phyloP scores from a whole-genome alignment of 257 asterid genomes.

The Ilex asprella region DNA sequence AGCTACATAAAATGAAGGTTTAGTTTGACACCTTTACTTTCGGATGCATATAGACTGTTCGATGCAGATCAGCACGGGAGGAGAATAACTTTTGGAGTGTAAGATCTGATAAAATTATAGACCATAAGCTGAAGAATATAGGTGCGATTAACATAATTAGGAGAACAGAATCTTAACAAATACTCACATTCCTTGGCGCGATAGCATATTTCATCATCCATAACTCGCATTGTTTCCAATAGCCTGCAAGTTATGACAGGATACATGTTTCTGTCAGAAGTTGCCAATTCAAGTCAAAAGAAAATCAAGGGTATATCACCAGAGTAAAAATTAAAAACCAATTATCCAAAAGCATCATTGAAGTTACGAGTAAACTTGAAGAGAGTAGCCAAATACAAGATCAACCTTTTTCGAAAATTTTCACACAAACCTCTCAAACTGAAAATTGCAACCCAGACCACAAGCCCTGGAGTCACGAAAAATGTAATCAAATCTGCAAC shows the following conservation, averaged over 20 bases:
- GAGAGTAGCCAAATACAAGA: neutral
- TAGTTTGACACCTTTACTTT: conserved; percentile 64
- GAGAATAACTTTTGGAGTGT: conserved; percentile 82
- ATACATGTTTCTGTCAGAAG: too few species aligned
- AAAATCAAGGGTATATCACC: too few species aligned
- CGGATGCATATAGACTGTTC: conserved; percentile 72
- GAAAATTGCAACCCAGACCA: conserved; percentile 80
- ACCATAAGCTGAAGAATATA: conserved; percentile 1
- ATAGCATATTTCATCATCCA: conserved; percentile 83
- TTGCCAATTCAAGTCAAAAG: too few species aligned
- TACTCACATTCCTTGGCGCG: conserved; percentile 93
- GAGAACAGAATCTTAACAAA: conserved; percentile 3
- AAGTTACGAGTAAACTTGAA: neutral
- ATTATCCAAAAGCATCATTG: too few species aligned
- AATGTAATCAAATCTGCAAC: conserved; percentile 82
- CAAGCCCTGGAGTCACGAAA: conserved; percentile 93
- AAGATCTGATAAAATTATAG: conserved; percentile 56
- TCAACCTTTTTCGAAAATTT: conserved; percentile 1
- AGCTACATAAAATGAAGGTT: neutral
- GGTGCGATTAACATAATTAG: conserved; percentile 1
- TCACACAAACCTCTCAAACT: conserved; percentile 57
- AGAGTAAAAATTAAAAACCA: neutral
- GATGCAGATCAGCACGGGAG: conserved; percentile 85
- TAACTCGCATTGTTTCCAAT: conserved; percentile 76
- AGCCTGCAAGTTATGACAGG: conserved; percentile 45